These are phyloP conservation scores for Mortierella polycephala DNA, from an alignment of 371 early-diverging fungal species.

Conservation along the genomic window DNA sequence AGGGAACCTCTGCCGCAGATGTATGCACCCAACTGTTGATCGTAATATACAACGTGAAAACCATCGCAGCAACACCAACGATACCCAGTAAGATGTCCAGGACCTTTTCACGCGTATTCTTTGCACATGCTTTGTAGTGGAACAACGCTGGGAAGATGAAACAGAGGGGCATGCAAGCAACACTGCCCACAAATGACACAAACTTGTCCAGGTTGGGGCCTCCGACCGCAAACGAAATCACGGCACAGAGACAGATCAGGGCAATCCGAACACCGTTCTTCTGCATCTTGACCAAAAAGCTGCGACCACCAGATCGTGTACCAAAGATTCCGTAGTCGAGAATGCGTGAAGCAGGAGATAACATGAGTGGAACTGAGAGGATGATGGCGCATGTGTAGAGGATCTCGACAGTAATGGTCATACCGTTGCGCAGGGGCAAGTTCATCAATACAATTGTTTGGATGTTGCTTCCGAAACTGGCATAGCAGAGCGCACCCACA, in stretches of 20 bases:
- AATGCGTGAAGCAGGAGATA: conserved; percentile 78
- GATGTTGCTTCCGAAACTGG: conserved; percentile 72
- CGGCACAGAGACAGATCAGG: conserved; percentile 61
- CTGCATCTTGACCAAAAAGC: conserved; percentile 62
- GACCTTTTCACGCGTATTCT: conserved; percentile 34
- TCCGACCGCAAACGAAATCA: conserved; percentile 70
- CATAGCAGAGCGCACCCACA: conserved; percentile 73
- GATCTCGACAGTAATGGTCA: conserved; percentile 66
- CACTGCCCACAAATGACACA: conserved; percentile 68
- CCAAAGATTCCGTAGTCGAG: conserved; percentile 65
- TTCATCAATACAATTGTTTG: conserved; percentile 75
- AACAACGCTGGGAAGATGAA: conserved; percentile 84
- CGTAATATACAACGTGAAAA: conserved; percentile 81
- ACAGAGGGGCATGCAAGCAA: conserved; percentile 65
- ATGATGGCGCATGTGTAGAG: conserved; percentile 80
- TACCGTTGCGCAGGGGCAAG: conserved; percentile 61
- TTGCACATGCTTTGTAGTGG: conserved; percentile 67
- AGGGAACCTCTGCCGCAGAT: conserved; percentile 6
- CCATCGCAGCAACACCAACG: conserved; percentile 79
- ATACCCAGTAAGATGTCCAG: conserved; percentile 68
- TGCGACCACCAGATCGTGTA: conserved; percentile 39
- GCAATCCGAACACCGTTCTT: conserved; percentile 68
- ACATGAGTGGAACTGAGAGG: conserved; percentile 71
- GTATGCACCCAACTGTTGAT: conserved; percentile 67
- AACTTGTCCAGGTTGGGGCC: conserved; percentile 75